phyloP scores from a whole-genome alignment of 495 filamentous ascomycete genomes.

The Penicillium atrosanguineum region DNA sequence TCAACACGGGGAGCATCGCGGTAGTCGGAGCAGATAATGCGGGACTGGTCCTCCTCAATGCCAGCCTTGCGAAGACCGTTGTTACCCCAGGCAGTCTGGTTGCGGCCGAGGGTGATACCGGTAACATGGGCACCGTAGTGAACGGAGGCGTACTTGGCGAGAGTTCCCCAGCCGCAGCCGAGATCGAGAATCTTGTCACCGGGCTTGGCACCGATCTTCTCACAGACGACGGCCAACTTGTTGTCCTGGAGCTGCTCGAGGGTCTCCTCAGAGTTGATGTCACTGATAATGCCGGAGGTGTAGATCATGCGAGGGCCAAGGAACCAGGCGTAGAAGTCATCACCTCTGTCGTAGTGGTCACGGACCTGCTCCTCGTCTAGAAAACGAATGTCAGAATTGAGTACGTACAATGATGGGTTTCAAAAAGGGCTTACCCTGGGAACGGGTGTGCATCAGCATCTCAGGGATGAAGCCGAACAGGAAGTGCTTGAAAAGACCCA shows the following conservation, averaged over 20 bases:
- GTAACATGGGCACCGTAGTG: conserved; percentile 64
- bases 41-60: conserved; percentile 59
- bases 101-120: conserved; percentile 66
- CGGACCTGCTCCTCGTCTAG: conserved; percentile 74
- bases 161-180: conserved; percentile 70
- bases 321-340: conserved; percentile 77
- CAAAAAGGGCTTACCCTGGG: conserved; percentile 51
- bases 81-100: conserved; percentile 73
- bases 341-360: conserved; percentile 72
- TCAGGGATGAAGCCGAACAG: conserved; percentile 67
- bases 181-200: conserved; percentile 66
- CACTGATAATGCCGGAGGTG: conserved; percentile 66
- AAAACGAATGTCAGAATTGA: background rate
- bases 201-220: conserved; percentile 63
- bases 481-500: conserved; percentile 64
- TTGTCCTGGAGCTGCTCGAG: conserved; percentile 71
- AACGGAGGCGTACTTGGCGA: conserved; percentile 62
- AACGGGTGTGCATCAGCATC: conserved; percentile 64
- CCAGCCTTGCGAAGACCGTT: conserved; percentile 58
- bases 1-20: conserved; percentile 61
- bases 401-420: background rate
- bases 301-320: conserved; percentile 73
- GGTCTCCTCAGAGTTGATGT: conserved; percentile 62
- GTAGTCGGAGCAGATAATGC: conserved; percentile 68
- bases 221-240: conserved; percentile 68